Evolutionary conservation across 2,329 filamentous ascomycete genomes (phyloP).

Genomic region (Bipolaris sorokiniana): DNA sequence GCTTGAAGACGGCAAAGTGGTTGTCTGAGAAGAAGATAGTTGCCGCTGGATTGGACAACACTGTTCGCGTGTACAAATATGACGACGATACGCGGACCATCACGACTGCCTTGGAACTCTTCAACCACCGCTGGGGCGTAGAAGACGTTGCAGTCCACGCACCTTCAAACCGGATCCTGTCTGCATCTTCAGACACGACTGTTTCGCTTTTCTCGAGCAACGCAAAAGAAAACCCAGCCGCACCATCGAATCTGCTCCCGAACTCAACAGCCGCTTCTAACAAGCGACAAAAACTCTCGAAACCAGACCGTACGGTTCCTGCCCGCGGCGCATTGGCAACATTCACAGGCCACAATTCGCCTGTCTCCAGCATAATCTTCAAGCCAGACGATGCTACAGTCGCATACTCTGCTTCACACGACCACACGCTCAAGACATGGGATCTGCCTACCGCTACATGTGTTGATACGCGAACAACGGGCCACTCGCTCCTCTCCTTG

Average conservation of each 20-base stretch:
- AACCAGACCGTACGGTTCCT: slow-evolving; percentile 64
- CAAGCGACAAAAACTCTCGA: slow-evolving; percentile 77
- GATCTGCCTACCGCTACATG: slow-evolving; percentile 81
- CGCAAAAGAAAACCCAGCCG: slow-evolving; percentile 75
- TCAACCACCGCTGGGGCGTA: slow-evolving; percentile 78
- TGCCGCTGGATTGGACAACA: slow-evolving; percentile 83
- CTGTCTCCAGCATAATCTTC: slow-evolving; percentile 82
- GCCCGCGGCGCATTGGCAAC: slow-evolving; percentile 81
- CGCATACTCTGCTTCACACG: slow-evolving; percentile 88
- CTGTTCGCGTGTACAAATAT: slow-evolving; percentile 90
- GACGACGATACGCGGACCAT: slow-evolving; percentile 68
- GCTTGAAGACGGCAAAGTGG: slow-evolving; percentile 82
- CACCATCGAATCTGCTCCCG: slow-evolving; percentile 72
- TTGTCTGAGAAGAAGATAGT: slow-evolving; percentile 78
- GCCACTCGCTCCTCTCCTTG: slow-evolving; percentile 81
- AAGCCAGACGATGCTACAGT: slow-evolving; percentile 84
- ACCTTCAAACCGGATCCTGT: slow-evolving; percentile 77
- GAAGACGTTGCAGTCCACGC: slow-evolving; percentile 77
- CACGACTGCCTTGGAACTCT: slow-evolving; percentile 78
- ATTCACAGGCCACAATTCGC: slow-evolving; percentile 72
- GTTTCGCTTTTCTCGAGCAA: slow-evolving; percentile 89
- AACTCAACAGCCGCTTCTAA: slow-evolving; percentile 65
- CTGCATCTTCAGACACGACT: slow-evolving; percentile 80
- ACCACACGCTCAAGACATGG: slow-evolving; percentile 89
- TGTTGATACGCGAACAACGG: slow-evolving; percentile 82